Base-by-base conservation (phyloP, 176 grass and related monocot genomes). In the Elymus sibiricus region DNA sequence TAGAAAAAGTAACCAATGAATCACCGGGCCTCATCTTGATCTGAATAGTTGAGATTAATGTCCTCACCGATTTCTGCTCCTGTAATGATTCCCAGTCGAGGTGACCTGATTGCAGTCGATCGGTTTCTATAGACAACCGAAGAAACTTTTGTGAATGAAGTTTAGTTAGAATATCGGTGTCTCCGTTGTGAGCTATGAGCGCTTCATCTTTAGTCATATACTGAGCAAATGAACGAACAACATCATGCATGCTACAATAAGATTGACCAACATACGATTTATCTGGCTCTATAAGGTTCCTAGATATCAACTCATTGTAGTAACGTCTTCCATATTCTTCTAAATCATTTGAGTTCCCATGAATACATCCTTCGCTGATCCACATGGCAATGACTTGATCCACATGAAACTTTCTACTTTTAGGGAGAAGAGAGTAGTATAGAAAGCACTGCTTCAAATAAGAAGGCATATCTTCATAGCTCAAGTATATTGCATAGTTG, bases 231-330 rank as follows among this genome's bases (percentile, higher is more conserved):
- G n/a, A n/a, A n/a, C n/a, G n/a, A n/a, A n/a, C n/a, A n/a, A n/a
- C n/a, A n/a, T n/a, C n/a, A n/a, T n/a, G n/a, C n/a, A n/a, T n/a
- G n/a, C n/a, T n/a, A 24, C 42, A 83, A 0, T 16, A 29, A 39
- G 38, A 39, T 39, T 39, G 5, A 26, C 17, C 43, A 4, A 3
- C 0, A 0, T 3, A 53, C 2, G 0, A 2, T 53, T 0, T 13
- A 21, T 64, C 13, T 3, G 71, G 79, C 22, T 85, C 79, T 25
- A 93, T 74, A 56, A 93, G 72, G 35, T 88, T 90, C 40, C 86
- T 80, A 32, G 3, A 9, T 22, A 90, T 28, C 29, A 93, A 68
- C 22, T 93, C 82, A 1, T 79, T 7, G 0, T 68, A 85, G 6
- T 66, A 85, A 0, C 56, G 3, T 3, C 5, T 1, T 39, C 73